Percentiles rank a stretch among this genome's conserved stretches.
phyloP scores from a whole-genome alignment of 202 grass and related monocot genomes.

The Cymbopogon flexuosus region DNA sequence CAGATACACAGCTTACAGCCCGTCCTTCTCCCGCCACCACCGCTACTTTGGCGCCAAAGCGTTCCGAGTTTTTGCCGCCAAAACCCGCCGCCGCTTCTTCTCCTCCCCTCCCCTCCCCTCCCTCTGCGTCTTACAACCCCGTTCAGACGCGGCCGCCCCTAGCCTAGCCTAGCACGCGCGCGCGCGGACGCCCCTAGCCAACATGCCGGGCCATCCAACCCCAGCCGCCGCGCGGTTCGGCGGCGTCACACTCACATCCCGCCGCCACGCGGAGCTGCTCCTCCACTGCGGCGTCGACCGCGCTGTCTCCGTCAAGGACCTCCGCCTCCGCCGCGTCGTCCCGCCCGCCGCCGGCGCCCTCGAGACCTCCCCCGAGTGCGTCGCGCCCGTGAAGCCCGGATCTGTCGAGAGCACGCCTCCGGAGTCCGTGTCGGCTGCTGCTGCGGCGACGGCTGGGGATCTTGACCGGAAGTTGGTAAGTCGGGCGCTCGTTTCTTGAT shows the following conservation, averaged over 20 bases:
- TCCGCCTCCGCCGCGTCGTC: slow-evolving; percentile 58
- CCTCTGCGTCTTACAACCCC: not conserved
- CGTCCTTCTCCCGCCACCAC: not conserved
- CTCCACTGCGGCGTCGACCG: not conserved
- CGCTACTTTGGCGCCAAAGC: slow-evolving; percentile 28
- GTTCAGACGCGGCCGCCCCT: not conserved
- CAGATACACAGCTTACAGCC: not conserved
- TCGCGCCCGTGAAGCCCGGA: not conserved
- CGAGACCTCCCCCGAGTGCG: slow-evolving; percentile 1
- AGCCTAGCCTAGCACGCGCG: not conserved
- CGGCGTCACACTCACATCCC: slow-evolving; percentile 37
- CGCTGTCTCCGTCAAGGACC: slow-evolving; percentile 43
- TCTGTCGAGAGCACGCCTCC: slow-evolving; percentile 29
- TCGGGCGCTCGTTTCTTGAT: not conserved
- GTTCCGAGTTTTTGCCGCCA: slow-evolving; percentile 37
- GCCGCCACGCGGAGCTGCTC: slow-evolving; percentile 48
- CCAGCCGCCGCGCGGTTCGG: slow-evolving; percentile 7
- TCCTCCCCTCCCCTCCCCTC: not conserved
- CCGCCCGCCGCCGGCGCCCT: slow-evolving; percentile 38
- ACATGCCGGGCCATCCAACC: slow-evolving; percentile 31
- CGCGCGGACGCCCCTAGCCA: not conserved
- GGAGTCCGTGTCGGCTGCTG: not conserved
- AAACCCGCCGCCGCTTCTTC: slow-evolving; percentile 18
- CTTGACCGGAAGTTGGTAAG: slow-evolving; percentile 32
- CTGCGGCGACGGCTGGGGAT: not conserved